Percentiles rank a stretch among this genome's conserved stretches.
Conservation (phyloP, 2,329 filamentous ascomycete genomes). For the Cercospora nicotianae region DNA sequence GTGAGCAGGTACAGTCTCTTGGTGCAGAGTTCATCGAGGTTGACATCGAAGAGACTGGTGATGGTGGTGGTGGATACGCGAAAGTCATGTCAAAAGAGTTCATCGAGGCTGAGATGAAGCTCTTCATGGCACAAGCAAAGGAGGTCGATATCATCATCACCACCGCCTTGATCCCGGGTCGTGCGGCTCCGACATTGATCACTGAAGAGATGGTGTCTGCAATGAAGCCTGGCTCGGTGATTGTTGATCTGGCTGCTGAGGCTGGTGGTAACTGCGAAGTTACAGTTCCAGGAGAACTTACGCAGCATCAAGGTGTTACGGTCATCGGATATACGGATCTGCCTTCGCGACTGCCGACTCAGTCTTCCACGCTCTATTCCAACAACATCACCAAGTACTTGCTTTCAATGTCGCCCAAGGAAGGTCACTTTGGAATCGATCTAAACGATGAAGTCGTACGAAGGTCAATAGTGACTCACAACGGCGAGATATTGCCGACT, state of each 20-base stretch:
- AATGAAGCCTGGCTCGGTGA: slow-evolving; percentile 87
- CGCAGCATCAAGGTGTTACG: slow-evolving; percentile 74
- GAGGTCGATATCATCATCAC: slow-evolving; percentile 93
- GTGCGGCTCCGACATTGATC: slow-evolving; percentile 78
- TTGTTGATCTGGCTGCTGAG: slow-evolving; percentile 86
- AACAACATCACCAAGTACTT: slow-evolving; percentile 92
- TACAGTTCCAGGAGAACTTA: slow-evolving; percentile 68
- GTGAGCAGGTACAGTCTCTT: slow-evolving; percentile 86
- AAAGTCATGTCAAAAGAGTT: slow-evolving; percentile 96
- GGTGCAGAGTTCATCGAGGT: slow-evolving; percentile 90
- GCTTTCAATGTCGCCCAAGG: slow-evolving; percentile 74
- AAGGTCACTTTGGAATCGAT: slow-evolving; percentile 78
- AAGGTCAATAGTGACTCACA: slow-evolving; percentile 76
- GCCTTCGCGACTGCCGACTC: slow-evolving; percentile 80
- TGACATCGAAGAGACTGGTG: slow-evolving; percentile 78
- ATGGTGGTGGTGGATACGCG: slow-evolving; percentile 81
- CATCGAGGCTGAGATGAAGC: slow-evolving; percentile 87
- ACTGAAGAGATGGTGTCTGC: slow-evolving; percentile 75
- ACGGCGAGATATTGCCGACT: slow-evolving; percentile 73
- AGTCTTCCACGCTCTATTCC: slow-evolving; percentile 85
- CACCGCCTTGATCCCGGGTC: slow-evolving; percentile 86
- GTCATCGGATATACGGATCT: slow-evolving; percentile 73
- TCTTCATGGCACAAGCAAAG: slow-evolving; percentile 81
- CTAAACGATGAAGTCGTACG: slow-evolving; percentile 82
- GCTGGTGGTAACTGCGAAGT: slow-evolving; percentile 85